phyloP scores from a whole-genome alignment of 306 rosid species.

The Acmispon strigosus region DNA sequence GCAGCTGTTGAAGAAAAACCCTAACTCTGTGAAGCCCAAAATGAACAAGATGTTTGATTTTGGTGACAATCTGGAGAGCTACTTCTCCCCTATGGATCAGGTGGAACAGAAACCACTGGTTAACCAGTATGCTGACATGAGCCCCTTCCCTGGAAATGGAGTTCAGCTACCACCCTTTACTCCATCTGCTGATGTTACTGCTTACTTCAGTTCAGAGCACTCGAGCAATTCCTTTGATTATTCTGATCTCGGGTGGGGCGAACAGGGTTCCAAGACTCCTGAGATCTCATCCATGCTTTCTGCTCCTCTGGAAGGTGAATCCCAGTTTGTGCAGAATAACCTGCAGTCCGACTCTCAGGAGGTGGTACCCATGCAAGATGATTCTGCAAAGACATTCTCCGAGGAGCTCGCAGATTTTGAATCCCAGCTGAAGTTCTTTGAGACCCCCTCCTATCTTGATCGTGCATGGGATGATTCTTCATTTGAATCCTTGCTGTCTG shows the following conservation, averaged over 20 bases:
- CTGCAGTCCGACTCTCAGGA: constrained; percentile 34
- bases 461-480: constrained; percentile 60
- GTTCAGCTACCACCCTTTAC: constrained; percentile 24
- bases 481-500: constrained; percentile 43
- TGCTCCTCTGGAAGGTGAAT: constrained; percentile 39
- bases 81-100: constrained; percentile 34
- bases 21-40: constrained; percentile 35
- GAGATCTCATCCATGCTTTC: constrained; percentile 79
- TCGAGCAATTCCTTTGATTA: constrained; percentile 73
- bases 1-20: constrained; percentile 28
- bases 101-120: constrained; percentile 66
- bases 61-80: constrained; percentile 34
- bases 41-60: constrained; percentile 34
- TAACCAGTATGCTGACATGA: constrained; percentile 41
- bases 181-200: constrained; percentile 27
- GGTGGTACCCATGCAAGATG: constrained; percentile 16
- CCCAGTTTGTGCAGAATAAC: constrained; percentile 45
- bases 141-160: constrained; percentile 30
- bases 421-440: constrained; percentile 60
- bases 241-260: constrained; percentile 70
- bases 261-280: constrained; percentile 67
- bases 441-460: constrained; percentile 59
- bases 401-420: constrained; percentile 77
- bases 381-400: constrained; percentile 44
- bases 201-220: constrained; percentile 66